Evolutionary conservation across 1,284 basidiomycete species (phyloP), one percentile per base, ranked within the genome.

Genomic region (Farysia itapuensis): DNA sequence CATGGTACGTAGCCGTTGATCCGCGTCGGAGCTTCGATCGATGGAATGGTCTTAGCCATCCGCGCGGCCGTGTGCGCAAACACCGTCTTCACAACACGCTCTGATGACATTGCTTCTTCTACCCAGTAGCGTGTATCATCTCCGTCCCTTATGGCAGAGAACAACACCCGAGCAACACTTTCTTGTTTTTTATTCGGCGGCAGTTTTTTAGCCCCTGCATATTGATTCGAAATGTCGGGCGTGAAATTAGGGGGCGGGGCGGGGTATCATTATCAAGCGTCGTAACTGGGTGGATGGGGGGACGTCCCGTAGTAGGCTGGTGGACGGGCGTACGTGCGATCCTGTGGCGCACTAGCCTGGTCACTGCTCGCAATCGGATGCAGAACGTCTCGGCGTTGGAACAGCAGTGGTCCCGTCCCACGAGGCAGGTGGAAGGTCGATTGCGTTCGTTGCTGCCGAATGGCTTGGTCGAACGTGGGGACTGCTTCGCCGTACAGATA

Each of bases 1-100:
- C 19, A 23, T 9, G 52, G 40, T 4, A 61, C 48, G 11, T 49
- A 40, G 4, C 48, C 63, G 26, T 65, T 61, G 33, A 61, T 21
- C 9, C 63, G 39, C 2, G 19, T 19, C 1, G 58, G 50, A 15
- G 50, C 41, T 9, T 41, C 37, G 1, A 53, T 37, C 12, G 45
- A 52, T 12, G 63, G 58, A 5, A 67, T 32, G 0, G 56, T 50
- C 26, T 67, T 67, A 48, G 61, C 28, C 26, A 67, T 49, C 22
- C 64, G 45, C 20, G 56, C 61, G 9, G 51, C 47, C 14, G 47
- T 47, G 32, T 64, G 58, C 14, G 24, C 40, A 34, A 67, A 67
- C 37, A 67, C 24, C 26, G 26, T n/a, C n/a, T n/a, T n/a, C n/a
- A n/a, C n/a, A n/a, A n/a, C n/a, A n/a, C n/a, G n/a, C n/a, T n/a